Base-by-base conservation (phyloP, 371 early-diverging fungal genomes). In the Mortierella sp. region DNA sequence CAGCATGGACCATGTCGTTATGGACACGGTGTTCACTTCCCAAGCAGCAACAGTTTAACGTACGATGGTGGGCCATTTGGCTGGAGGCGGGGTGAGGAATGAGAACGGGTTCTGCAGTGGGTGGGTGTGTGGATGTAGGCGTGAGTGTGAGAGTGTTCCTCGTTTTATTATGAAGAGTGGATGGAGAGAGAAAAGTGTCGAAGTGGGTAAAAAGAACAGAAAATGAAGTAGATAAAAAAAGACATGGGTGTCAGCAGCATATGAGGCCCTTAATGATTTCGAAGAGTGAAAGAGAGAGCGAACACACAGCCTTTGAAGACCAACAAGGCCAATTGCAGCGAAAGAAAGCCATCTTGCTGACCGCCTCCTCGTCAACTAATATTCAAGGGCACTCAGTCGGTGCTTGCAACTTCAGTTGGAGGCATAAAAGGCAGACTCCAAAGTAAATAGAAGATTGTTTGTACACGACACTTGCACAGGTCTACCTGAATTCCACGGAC, bases 401-500 rank as follows among this genome's bases (percentile, higher is more conserved):
- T 38, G 42, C 42, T 38, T 38, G 42, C 42, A 38, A 38, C 42
- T 38, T 5, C 5, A 5, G 42, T 38, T 38, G 42, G 42, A 38
- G 42, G 42, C 42, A 38, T 38, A 38, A 38, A 38, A 5, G 42
- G 42, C 1, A 38, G 42, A 38, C 42, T 38, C 42, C 1, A 38
- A 38, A 38, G 1, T 38, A 38, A 5, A 38, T 38, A 38, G 42
- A 38, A 5, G 42, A 38, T 1, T 38, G 42, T 38, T 38, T 38
- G 42, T 1, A 3, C 42, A 38, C 42, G 42, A 38, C 42, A 1
- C 3, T 38, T 38, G 42, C 42, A 38, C 42, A 38, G 42, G 42
- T 38, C 42, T 38, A 95, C 73, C 94, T 92, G 73, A 94, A 93
- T 84, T 95, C 94, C 76, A 91, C 94, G 26, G 87, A 90, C 11